Evolutionary conservation across 1,284 basidiomycete genomes (phyloP), one percentile per base, ranked within the genome.

Genomic region (Apiotrichum porosum): DNA sequence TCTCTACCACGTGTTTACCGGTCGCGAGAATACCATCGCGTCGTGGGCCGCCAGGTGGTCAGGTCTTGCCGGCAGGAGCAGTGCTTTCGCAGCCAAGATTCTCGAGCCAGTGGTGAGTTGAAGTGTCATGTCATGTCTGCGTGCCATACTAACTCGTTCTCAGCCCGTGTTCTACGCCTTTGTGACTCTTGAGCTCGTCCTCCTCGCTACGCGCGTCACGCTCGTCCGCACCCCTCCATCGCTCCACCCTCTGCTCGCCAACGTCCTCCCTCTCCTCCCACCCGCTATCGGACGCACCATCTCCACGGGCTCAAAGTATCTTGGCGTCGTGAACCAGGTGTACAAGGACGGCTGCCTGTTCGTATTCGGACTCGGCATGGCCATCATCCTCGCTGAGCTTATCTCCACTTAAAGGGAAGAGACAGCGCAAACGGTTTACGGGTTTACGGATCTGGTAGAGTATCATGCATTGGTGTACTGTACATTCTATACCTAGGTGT

Each of bases 121-220:
- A n/a, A n/a, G n/a, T n/a, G n/a, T n/a, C n/a, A n/a, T n/a, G n/a
- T n/a, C n/a, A n/a, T n/a, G n/a, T n/a, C n/a, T n/a, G n/a, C n/a
- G n/a, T n/a, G n/a, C n/a, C n/a, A n/a, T n/a, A n/a, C n/a, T n/a
- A n/a, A n/a, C n/a, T n/a, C n/a, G n/a, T n/a, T n/a, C n/a, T n/a
- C n/a, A 75, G 73, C 72, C 73, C n/a, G 51, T 73, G 13, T 75
- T 75, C 56, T 73, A 69, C 67, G 70, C 72, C 1, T 75, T 73
- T 44, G 49, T 61, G 0, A 73, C 72, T 0, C 49, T 75, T 15
- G 66, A 72, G 38, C 58, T 69, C 10, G 61, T 75, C 22, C 63
- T 75, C 0, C 67, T 72, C 51, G 69, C 68, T 1, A 71, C 68
- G 0, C 62, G 71, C 40, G 60, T 69, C 41, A 56, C 71, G 37